Evolutionary conservation across 164 flowering plant genomes (phyloP).

Genomic region (Malania oleifera): DNA sequence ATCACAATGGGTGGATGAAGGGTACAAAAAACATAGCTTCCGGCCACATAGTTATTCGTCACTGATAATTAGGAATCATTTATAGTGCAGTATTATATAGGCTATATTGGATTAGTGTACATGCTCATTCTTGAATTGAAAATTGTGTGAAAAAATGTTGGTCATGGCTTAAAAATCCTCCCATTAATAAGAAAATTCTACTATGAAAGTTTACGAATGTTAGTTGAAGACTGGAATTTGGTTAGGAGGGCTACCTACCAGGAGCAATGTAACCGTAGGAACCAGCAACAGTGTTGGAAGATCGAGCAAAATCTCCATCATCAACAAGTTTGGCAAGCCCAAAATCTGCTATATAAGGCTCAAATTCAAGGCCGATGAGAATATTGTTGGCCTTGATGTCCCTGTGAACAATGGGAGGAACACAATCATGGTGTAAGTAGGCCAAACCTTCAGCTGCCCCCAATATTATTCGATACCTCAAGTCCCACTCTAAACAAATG

Average conservation of each 20-base stretch:
- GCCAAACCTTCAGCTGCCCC: constrained; percentile 83
- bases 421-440: constrained; percentile 82
- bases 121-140: too few relatives aligned
- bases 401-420: constrained; percentile 76
- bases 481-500: constrained; percentile 59
- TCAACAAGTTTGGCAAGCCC: constrained; percentile 85
- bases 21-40: too few relatives aligned
- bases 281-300: constrained; percentile 74
- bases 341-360: constrained; percentile 85
- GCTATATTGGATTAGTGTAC: too few relatives aligned
- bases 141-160: too few relatives aligned
- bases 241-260: constrained; percentile 33
- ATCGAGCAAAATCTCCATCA: constrained; percentile 49
- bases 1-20: too few relatives aligned
- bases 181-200: too few relatives aligned
- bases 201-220: too few relatives aligned
- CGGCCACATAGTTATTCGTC: too few relatives aligned
- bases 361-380: constrained; percentile 71
- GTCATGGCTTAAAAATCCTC: too few relatives aligned
- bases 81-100: too few relatives aligned
- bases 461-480: constrained; percentile 52
- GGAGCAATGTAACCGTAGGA: constrained; percentile 90
- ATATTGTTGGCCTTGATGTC: constrained; percentile 88
- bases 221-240: neutral
- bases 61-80: too few relatives aligned